Conservation (phyloP, 805 yeast species). For the Candida hispaniensis region DNA sequence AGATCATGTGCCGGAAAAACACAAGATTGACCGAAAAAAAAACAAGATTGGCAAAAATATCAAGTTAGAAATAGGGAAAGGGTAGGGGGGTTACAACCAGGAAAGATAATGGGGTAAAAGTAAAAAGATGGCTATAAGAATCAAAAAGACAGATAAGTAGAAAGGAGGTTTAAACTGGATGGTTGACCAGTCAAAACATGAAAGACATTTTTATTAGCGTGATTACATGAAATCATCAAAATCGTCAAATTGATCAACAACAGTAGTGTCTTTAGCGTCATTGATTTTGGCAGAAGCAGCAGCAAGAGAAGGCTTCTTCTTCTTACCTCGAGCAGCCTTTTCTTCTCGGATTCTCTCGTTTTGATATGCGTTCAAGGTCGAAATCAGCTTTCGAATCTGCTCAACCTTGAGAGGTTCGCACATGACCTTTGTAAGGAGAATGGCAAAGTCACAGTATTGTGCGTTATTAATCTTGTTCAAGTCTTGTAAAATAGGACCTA, state of each 20-base stretch:
- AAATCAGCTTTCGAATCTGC: conserved; percentile 70
- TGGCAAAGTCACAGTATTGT: conserved; percentile 65
- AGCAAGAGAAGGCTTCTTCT: conserved; percentile 80
- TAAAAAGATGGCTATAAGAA: conserved; percentile 2
- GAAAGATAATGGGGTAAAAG: conserved; percentile 1
- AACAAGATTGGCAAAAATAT: too few species aligned
- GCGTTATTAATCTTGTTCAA: conserved; percentile 52
- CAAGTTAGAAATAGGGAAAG: too few species aligned
- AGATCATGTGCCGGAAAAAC: conserved; percentile 49
- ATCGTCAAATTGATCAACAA: conserved; percentile 34
- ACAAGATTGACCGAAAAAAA: too few species aligned
- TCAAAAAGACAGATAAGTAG: conserved; percentile 1
- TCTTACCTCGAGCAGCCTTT: conserved; percentile 89
- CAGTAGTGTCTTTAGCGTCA: conserved; percentile 41
- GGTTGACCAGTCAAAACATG: too few species aligned
- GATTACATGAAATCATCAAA: conserved; percentile 35
- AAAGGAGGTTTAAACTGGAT: too few species aligned
- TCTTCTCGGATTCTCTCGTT: conserved; percentile 85
- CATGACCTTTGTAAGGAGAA: conserved; percentile 78
- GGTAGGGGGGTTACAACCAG: too few species aligned
- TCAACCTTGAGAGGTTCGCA: conserved; percentile 74
- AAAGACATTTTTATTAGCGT: background rate
- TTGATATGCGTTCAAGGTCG: conserved; percentile 69
- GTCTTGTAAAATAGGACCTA: conserved; percentile 49
- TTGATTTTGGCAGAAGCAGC: conserved; percentile 59